Percentiles rank a stretch among this genome's conserved stretches.
These are phyloP conservation scores for Arctium minus DNA, from an alignment of 129 eudicot species.

Conservation along the genomic window DNA sequence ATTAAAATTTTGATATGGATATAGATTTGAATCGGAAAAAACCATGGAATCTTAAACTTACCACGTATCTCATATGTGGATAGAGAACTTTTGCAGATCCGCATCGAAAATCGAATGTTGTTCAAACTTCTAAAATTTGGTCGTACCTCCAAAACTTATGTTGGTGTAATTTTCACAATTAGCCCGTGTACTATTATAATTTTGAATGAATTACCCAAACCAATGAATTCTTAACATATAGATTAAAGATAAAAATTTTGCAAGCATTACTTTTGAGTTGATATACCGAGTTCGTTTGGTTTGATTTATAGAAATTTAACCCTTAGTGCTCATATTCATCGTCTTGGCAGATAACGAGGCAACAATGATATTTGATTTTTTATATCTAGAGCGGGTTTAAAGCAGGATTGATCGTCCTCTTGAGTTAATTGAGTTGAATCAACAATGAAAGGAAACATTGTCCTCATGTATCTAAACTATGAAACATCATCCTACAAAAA, in stretches of 20 bases:
- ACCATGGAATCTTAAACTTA: neutral
- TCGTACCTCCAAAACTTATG: neutral
- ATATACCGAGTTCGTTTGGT: neutral
- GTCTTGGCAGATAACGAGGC: too few relatives aligned
- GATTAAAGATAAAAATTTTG: neutral
- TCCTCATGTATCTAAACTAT: too few relatives aligned
- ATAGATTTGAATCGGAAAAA: neutral
- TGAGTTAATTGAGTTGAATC: too few relatives aligned
- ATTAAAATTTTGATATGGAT: neutral
- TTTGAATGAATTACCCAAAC: neutral
- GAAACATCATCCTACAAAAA: too few relatives aligned
- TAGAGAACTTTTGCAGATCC: neutral
- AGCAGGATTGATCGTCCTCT: too few relatives aligned
- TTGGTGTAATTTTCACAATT: neutral
- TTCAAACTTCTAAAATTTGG: neutral
- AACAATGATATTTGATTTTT: too few relatives aligned
- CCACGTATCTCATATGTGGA: constrained; percentile 23
- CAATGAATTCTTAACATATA: neutral
- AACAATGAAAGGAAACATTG: too few relatives aligned
- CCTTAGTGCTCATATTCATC: too few relatives aligned
- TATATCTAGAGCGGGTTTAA: too few relatives aligned
- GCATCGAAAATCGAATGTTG: neutral
- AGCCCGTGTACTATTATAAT: constrained; percentile 17
- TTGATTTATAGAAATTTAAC: too few relatives aligned
- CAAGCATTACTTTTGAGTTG: neutral